These are phyloP conservation scores for Candida yuanshanica DNA, from an alignment of 805 yeast species.

Conservation along the genomic window DNA sequence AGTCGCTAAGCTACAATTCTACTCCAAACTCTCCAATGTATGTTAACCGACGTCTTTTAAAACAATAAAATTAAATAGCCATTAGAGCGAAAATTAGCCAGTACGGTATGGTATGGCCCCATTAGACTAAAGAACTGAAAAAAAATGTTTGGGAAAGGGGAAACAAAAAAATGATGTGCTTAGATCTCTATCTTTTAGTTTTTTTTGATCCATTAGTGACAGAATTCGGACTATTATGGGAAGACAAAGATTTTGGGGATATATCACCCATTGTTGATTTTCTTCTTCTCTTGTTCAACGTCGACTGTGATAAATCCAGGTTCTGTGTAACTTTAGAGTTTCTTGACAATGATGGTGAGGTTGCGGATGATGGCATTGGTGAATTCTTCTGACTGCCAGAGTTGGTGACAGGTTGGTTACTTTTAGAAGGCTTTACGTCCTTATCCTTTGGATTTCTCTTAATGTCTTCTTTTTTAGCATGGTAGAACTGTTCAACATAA, in stretches of 20 bases:
- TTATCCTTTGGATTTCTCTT: conserved; percentile 3
- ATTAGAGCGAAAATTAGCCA: too few species aligned
- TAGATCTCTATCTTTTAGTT: not conserved
- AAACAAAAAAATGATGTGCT: not conserved
- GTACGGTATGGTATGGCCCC: too few species aligned
- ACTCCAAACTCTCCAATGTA: too few species aligned
- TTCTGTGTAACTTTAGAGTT: conserved; percentile 13
- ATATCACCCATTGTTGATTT: conserved; percentile 21
- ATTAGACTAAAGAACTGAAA: not conserved
- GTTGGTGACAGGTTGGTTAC: not conserved
- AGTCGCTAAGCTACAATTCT: too few species aligned
- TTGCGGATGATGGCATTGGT: not conserved
- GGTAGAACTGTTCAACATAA: conserved; percentile 23
- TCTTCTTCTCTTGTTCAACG: conserved; percentile 30
- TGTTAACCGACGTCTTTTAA: too few species aligned
- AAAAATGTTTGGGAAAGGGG: not conserved
- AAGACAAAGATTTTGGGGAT: conserved; percentile 17
- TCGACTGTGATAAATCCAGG: conserved; percentile 29
- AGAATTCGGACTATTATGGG: conserved; percentile 11
- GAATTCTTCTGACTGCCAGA: conserved; percentile 3
- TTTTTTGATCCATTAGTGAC: not conserved
- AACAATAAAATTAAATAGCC: too few species aligned
- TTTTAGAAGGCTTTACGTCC: not conserved
- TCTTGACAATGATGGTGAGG: not conserved
- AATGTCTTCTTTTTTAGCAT: conserved; percentile 2